Evolutionary conservation across 1,139 yeast species (phyloP), one percentile per base, ranked within the genome.

Genomic region (Zygosaccharomyces pseudobailii): DNA sequence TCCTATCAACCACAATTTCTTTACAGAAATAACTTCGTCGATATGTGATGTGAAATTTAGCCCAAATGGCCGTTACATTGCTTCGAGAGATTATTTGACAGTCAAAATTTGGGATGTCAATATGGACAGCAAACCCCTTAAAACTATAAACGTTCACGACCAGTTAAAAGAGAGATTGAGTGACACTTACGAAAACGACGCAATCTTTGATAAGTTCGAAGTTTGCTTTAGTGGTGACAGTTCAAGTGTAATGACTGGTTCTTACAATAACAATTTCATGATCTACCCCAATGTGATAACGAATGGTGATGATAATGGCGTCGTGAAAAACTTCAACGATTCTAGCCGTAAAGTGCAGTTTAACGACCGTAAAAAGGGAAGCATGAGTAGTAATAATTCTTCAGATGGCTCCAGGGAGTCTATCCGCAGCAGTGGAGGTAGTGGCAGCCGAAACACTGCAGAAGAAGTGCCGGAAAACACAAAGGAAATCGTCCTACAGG

Each of bases 41-140:
- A 94, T 94, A 54, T 84, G 95, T 22, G 98, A 94, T 71, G 95
- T 90, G 50, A 86, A 90, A 66, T 94, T 92, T 67, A 83, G 95
- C 59, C 79, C 83, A 51, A 90, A 92, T 67, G 99, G 99, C 43
- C 78, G 95, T 61, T 89, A 92, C 69, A 87, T 94, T 66, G 96
- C 92, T 17, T 82, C 95, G 38, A 82, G 99, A 67, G 99, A 94
- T 72, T 94, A 92, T 68, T 82, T 94, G 87, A 87, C 97, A 8
- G 96, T 92, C 42, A 94, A 92, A 70, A 86, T 94, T 59, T 92
- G 99, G 99, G 99, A 94, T 73, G 79, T 94, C 56, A 89, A 89
- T 55, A 94, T 92, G 98, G 97, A 92, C 68, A 84, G 82, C 57
- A 88, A 86, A 67, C 99, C 99, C 24, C 73, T 94, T 49, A 88